Evolutionary conservation across 176 grass and related monocot genomes (phyloP).

Genomic region (Bothriochloa decipiens): DNA sequence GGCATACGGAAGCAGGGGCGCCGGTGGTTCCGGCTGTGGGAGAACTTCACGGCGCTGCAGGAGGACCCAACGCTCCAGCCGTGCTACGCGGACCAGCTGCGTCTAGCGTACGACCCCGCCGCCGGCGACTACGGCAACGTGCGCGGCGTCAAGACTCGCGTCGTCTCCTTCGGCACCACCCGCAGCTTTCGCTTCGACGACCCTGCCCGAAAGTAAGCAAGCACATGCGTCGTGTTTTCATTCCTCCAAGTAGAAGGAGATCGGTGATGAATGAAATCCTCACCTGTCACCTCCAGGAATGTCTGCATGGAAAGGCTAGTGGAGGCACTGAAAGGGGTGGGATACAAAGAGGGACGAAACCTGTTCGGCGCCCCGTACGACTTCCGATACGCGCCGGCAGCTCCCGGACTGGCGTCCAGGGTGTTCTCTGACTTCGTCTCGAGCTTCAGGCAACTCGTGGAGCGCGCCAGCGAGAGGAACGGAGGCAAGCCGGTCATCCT

Average conservation of each 20-base stretch:
- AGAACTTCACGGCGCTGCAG: background rate
- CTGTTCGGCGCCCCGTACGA: slow-evolving; percentile 4
- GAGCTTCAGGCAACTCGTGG: background rate
- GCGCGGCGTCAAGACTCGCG: background rate
- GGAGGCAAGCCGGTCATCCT: background rate
- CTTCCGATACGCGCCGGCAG: slow-evolving; percentile 34
- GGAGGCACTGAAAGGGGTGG: background rate
- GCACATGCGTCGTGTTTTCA: too few species aligned
- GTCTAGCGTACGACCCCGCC: background rate
- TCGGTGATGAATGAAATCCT: background rate
- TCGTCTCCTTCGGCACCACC: background rate
- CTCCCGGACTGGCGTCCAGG: background rate
- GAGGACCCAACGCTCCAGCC: background rate
- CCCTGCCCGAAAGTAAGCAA: background rate
- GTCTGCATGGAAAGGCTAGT: background rate
- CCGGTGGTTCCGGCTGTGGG: slow-evolving; percentile 19
- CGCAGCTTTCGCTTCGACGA: background rate
- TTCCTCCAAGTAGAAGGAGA: background rate
- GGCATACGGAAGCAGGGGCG: background rate
- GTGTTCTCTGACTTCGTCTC: background rate
- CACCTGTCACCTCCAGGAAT: background rate
- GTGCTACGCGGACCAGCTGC: slow-evolving; percentile 20
- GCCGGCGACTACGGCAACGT: background rate
- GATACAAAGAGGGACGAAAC: background rate
- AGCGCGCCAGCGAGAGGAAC: background rate